A percentile compares a stretch with the other conserved stretches of the same genome.
These are phyloP conservation scores for Ajuga reptans DNA, from an alignment of 305 asterid genomes.

Conservation along the genomic window DNA sequence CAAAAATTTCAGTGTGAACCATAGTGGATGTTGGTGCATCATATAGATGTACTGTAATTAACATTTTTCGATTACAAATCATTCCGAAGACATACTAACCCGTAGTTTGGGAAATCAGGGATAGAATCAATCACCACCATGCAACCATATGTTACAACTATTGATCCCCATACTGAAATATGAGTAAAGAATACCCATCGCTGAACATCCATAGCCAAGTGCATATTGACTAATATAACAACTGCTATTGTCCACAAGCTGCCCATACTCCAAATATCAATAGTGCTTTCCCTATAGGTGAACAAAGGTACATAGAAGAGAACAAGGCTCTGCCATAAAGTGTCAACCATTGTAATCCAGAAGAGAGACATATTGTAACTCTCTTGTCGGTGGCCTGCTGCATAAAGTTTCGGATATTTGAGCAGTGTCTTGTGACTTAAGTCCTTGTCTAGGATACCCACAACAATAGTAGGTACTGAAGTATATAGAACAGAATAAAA, in stretches of 20 bases:
- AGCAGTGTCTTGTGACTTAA: constrained; percentile 73
- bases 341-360: constrained; percentile 92
- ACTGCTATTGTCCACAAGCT: constrained; percentile 95
- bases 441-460: constrained; percentile 92
- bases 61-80: not conserved
- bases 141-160: constrained; percentile 67
- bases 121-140: constrained; percentile 81
- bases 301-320: constrained; percentile 76
- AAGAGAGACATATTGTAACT: constrained; percentile 81
- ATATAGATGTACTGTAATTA: not conserved
- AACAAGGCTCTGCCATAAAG: constrained; percentile 95
- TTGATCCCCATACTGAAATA: constrained; percentile 86
- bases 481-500: constrained; percentile 87
- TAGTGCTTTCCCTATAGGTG: constrained; percentile 59
- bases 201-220: constrained; percentile 88
- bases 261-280: constrained; percentile 96
- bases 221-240: constrained; percentile 76
- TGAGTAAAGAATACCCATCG: constrained; percentile 80
- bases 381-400: constrained; percentile 83
- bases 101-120: constrained; percentile 61
- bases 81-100: constrained; percentile 47
- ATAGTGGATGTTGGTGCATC: not conserved
- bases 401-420: constrained; percentile 82
- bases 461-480: constrained; percentile 84
- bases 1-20: constrained; percentile 16